phyloP scores from a whole-genome alignment of 2,329 filamentous ascomycete species.

The Cladosporium phlei region DNA sequence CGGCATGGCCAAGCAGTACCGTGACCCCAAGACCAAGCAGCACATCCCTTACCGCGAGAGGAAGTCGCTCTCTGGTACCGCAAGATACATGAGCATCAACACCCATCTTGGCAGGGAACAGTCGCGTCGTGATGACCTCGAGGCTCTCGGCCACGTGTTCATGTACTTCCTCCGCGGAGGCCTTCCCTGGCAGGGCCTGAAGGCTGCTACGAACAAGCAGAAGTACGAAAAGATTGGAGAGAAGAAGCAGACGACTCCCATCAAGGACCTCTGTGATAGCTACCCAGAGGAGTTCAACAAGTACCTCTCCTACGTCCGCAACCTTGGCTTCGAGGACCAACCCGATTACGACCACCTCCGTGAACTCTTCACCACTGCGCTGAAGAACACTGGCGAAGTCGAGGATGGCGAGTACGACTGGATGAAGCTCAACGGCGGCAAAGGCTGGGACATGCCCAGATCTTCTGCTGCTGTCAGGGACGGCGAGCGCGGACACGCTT shows the following conservation, averaged over 20 bases:
- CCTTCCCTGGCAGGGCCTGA: slow-evolving; percentile 63
- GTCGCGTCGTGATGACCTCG: slow-evolving; percentile 89
- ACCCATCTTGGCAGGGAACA: slow-evolving; percentile 95
- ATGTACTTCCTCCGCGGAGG: slow-evolving; percentile 65
- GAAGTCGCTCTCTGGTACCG: slow-evolving; percentile 88
- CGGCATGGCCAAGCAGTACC: slow-evolving; percentile 99
- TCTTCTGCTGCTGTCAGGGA: slow-evolving; percentile 10
- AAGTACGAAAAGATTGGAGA: slow-evolving; percentile 99
- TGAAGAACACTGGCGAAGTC: slow-evolving; percentile 89
- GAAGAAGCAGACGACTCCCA: slow-evolving; percentile 97
- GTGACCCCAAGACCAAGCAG: slow-evolving; percentile 97
- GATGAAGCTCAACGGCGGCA: slow-evolving; percentile 95
- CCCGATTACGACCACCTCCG: slow-evolving; percentile 97
- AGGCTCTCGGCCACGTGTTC: slow-evolving; percentile 70
- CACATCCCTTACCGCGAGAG: slow-evolving; percentile 97
- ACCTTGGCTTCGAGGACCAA: slow-evolving; percentile 96
- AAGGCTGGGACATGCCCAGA: slow-evolving; percentile 80
- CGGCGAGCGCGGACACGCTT: slow-evolving; percentile 65
- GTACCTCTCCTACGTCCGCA: slow-evolving; percentile 94
- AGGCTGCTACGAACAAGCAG: slow-evolving; percentile 75
- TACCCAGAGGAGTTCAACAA: slow-evolving; percentile 98
- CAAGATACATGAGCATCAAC: slow-evolving; percentile 99
- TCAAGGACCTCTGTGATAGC: slow-evolving; percentile 94
- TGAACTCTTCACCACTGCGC: slow-evolving; percentile 89
- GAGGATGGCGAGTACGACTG: slow-evolving; percentile 99